Percentiles rank a stretch among this genome's conserved stretches.
phyloP scores from a whole-genome alignment of 2,329 filamentous ascomycete species.

The Cyphellophora attinorum region DNA sequence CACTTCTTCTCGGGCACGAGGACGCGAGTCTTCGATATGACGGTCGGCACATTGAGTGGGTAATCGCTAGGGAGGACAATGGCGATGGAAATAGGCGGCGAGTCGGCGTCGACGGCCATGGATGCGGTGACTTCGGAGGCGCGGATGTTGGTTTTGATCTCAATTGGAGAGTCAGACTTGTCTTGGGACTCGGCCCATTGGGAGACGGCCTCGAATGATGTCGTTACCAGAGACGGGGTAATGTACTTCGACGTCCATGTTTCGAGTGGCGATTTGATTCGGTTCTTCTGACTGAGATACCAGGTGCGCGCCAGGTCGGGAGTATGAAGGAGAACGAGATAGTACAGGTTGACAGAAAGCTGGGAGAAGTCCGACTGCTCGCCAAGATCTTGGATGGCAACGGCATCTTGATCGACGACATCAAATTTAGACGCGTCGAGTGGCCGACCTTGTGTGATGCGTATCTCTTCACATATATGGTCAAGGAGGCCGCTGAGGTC shows the following conservation, averaged over 20 bases:
- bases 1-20: constrained; percentile 86
- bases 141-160: constrained; percentile 61
- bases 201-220: constrained; percentile 28
- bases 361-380: constrained; percentile 67
- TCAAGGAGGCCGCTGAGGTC: constrained; percentile 57
- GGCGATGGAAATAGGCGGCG: constrained; percentile 70
- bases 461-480: constrained; percentile 76
- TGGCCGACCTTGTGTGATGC: constrained; percentile 63
- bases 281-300: constrained; percentile 71
- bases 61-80: constrained; percentile 73
- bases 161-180: constrained; percentile 44
- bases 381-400: too few species aligned
- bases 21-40: constrained; percentile 70
- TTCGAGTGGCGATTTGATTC: constrained; percentile 71
- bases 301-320: constrained; percentile 73
- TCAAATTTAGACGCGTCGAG: constrained; percentile 63
- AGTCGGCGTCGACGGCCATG: constrained; percentile 81
- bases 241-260: constrained; percentile 72
- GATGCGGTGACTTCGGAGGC: constrained; percentile 71
- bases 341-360: constrained; percentile 79
- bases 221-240: constrained; percentile 30
- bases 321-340: constrained; percentile 64
- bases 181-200: constrained; percentile 32
- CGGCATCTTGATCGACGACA: constrained; percentile 53
- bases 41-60: constrained; percentile 68